Evolutionary conservation across 2,329 filamentous ascomycete species (phyloP).

Genomic region (Tolypocladium endophyticum): DNA sequence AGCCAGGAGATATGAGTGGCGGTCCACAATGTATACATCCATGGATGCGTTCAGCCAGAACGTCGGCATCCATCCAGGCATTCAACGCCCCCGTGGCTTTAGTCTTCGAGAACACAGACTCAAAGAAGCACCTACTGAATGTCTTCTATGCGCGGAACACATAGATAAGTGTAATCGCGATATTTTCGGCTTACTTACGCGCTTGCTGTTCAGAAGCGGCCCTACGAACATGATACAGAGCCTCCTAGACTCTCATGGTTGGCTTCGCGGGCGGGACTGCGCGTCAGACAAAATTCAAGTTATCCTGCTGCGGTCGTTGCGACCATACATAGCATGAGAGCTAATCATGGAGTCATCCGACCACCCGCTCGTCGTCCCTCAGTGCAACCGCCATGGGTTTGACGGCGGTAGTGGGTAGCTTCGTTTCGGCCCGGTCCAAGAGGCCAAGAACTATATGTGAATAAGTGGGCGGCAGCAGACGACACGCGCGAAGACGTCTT

Average conservation of each 20-base stretch:
- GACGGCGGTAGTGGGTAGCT: neutral
- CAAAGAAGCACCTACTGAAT: neutral
- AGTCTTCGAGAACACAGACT: neutral
- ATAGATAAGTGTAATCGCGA: neutral
- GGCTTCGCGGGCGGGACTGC: neutral
- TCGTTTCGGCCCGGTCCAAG: neutral
- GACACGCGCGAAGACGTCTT: neutral
- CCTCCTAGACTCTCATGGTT: neutral
- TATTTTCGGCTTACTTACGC: neutral
- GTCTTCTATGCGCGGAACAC: too few relatives aligned
- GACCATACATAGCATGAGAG: neutral
- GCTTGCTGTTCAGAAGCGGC: neutral
- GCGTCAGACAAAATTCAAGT: neutral
- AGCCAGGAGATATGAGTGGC: too few relatives aligned
- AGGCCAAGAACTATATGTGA: neutral
- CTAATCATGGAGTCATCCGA: neutral
- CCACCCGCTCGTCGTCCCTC: neutral
- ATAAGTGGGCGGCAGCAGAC: neutral
- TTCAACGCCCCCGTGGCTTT: too few relatives aligned
- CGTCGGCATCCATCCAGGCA: too few relatives aligned
- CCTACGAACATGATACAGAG: neutral
- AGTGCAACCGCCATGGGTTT: neutral
- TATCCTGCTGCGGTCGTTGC: neutral
- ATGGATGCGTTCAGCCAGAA: too few relatives aligned
- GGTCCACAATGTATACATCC: too few relatives aligned